These are phyloP conservation scores for Fagopyrum tataricum DNA, from an alignment of 148 eudicot genomes.

Conservation along the genomic window DNA sequence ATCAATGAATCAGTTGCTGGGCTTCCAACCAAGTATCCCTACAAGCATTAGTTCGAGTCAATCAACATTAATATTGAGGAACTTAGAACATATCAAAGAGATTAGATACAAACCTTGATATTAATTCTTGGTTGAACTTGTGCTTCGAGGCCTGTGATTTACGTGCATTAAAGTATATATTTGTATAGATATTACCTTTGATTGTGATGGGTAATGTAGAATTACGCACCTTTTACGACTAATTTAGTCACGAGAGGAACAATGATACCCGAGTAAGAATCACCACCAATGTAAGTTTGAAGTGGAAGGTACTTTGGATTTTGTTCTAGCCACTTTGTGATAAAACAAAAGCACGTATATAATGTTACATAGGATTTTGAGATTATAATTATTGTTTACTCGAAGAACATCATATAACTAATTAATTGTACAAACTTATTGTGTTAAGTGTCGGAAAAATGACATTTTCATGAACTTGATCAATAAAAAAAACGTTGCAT, in stretches of 20 bases:
- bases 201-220: neutral
- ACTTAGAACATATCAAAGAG: neutral
- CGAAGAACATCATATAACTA: too few species aligned
- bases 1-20: slow-evolving; percentile 40
- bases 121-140: slow-evolving; percentile 12
- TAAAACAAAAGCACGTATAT: too few species aligned
- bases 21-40: slow-evolving; percentile 26
- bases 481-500: too few species aligned
- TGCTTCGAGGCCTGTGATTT: slow-evolving; percentile 7
- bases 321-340: slow-evolving; percentile 33
- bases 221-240: slow-evolving; percentile 12
- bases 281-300: slow-evolving; percentile 35
- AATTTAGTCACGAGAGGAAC: slow-evolving; percentile 16
- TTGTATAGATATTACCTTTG: neutral
- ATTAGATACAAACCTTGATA: slow-evolving; percentile 8
- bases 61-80: too few species aligned
- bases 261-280: slow-evolving; percentile 38
- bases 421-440: too few species aligned
- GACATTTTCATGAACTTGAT: too few species aligned
- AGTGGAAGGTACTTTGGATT: slow-evolving; percentile 33
- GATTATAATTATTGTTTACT: too few species aligned
- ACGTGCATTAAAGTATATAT: neutral
- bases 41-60: neutral
- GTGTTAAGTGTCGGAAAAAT: too few species aligned
- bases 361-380: too few species aligned